Evolutionary conservation across 306 rosid species (phyloP).

Genomic region (Gillenia trifoliata): DNA sequence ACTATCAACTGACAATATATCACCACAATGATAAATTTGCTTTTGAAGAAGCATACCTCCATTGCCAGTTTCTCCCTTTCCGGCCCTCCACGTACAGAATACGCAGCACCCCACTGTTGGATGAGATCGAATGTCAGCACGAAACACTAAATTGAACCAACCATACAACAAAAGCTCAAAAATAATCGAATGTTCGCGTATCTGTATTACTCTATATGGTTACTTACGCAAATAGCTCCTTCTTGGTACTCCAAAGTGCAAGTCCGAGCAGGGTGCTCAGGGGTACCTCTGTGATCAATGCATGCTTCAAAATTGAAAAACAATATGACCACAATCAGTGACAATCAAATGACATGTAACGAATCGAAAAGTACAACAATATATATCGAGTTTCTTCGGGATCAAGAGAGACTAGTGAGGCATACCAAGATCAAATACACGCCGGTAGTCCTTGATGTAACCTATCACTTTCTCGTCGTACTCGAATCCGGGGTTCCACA

Average conservation of each 20-base stretch:
- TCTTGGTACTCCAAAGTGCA: slow-evolving; percentile 77
- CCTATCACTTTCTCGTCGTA: slow-evolving; percentile 77
- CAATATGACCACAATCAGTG: background rate
- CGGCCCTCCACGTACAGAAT: slow-evolving; percentile 71
- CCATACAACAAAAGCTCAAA: background rate
- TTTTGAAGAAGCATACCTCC: slow-evolving; percentile 55
- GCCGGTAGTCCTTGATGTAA: slow-evolving; percentile 77
- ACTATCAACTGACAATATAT: background rate
- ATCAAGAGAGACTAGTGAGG: background rate
- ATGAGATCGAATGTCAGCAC: slow-evolving; percentile 10
- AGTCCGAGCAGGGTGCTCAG: slow-evolving; percentile 88
- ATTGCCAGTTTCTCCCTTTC: slow-evolving; percentile 69
- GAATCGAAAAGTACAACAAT: background rate
- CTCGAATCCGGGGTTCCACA: slow-evolving; percentile 94
- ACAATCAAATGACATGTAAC: background rate
- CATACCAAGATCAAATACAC: slow-evolving; percentile 91
- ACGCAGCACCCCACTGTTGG: slow-evolving; percentile 93
- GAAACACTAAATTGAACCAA: background rate
- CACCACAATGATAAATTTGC: background rate
- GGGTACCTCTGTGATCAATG: slow-evolving; percentile 91
- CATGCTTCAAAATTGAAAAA: slow-evolving; percentile 51
- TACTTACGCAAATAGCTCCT: slow-evolving; percentile 78
- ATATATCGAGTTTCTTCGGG: background rate
- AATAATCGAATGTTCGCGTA: too few species aligned
- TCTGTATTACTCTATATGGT: background rate